phyloP scores from a whole-genome alignment of 2,329 filamentous ascomycete species.

The Pseudogymnoascus sp. region DNA sequence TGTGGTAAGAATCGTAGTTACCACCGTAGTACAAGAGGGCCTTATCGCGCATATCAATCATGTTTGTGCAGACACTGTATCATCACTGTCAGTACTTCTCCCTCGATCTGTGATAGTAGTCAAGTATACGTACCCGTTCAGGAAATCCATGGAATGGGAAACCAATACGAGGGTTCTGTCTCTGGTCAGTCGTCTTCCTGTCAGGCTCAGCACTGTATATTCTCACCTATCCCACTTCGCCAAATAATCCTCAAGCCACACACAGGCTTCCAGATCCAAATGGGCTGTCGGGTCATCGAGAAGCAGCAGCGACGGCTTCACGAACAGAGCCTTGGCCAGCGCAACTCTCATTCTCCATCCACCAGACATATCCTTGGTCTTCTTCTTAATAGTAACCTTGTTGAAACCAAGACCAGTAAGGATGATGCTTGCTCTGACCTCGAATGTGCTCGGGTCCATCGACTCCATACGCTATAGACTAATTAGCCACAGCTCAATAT shows the following conservation, averaged over 20 bases:
- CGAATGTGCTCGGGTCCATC: conserved; percentile 97
- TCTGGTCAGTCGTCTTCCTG: not conserved
- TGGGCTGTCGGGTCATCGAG: conserved; percentile 98
- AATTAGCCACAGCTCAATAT: conserved; percentile 15
- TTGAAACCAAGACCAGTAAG: conserved; percentile 98
- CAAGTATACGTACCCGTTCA: conserved; percentile 52
- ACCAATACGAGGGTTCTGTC: conserved; percentile 82
- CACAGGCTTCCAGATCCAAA: conserved; percentile 97
- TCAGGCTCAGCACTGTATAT: not conserved
- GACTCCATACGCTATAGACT: conserved; percentile 79
- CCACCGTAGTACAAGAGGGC: conserved; percentile 95
- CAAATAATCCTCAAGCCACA: conserved; percentile 99
- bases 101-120: not conserved
- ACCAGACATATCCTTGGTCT: conserved; percentile 99
- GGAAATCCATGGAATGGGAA: conserved; percentile 96
- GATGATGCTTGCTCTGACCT: conserved; percentile 91
- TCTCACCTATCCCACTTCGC: conserved; percentile 79
- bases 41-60: conserved; percentile 95
- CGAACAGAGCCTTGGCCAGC: conserved; percentile 93
- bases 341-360: conserved; percentile 99
- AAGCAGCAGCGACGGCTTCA: conserved; percentile 90
- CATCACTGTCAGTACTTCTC: not conserved
- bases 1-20: conserved; percentile 98
- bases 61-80: conserved; percentile 76
- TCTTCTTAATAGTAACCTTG: conserved; percentile 96